Conservation (phyloP, 148 eudicot genomes). For the Rhododendron simsii region DNA sequence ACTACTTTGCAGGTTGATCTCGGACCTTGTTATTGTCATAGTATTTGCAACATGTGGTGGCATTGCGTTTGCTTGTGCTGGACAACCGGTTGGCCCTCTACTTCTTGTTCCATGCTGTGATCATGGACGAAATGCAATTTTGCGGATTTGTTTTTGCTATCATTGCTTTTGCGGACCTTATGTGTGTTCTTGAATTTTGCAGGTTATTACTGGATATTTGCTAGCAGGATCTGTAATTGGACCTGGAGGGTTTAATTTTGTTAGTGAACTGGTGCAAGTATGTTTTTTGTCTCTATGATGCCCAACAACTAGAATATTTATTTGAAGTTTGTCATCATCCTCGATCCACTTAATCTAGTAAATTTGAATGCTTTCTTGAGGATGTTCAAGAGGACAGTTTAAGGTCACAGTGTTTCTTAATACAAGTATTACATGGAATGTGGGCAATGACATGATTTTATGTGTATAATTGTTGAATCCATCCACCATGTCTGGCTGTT, state of each 20-base stretch:
- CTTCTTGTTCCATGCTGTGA: neutral
- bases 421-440: neutral
- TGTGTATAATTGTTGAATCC: neutral
- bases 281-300: slow-evolving; percentile 18
- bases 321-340: neutral
- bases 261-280: slow-evolving; percentile 99
- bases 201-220: slow-evolving; percentile 98
- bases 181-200: slow-evolving; percentile 18
- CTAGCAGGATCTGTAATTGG: slow-evolving; percentile 96
- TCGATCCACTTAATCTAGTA: neutral
- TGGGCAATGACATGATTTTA: neutral
- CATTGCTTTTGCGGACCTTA: neutral
- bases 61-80: slow-evolving; percentile 97
- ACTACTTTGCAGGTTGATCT: slow-evolving; percentile 65
- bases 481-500: neutral
- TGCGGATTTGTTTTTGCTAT: neutral
- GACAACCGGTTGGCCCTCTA: slow-evolving; percentile 76
- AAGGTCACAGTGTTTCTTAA: neutral
- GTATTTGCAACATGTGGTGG: slow-evolving; percentile 99
- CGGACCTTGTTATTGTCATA: slow-evolving; percentile 92
- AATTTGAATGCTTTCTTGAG: neutral
- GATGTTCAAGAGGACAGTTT: neutral
- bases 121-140: neutral
- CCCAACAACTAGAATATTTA: neutral
- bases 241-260: slow-evolving; percentile 92